Conservation (phyloP, 345 rosid species). For the Geranium rotundifolium region DNA sequence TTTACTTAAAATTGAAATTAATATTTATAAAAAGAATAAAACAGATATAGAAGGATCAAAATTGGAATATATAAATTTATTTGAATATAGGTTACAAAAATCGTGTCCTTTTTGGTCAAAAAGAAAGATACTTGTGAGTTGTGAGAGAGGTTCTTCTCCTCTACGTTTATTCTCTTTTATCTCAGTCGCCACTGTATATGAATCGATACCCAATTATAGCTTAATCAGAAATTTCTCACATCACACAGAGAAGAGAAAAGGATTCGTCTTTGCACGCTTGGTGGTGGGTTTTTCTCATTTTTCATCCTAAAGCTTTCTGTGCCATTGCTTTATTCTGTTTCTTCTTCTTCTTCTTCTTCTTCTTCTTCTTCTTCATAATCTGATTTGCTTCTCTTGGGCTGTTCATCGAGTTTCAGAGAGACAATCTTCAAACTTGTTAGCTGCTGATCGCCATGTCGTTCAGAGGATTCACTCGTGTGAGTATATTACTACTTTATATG, state of each 20-base stretch:
- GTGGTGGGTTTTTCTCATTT: no score
- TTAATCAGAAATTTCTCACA: background rate
- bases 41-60: no score
- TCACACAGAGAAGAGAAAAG: background rate
- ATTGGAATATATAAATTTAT: no score
- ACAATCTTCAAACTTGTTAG: background rate
- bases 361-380: constrained; percentile 6
- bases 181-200: no score
- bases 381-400: constrained; percentile 4
- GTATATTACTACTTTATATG: background rate
- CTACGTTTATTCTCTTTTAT: no score
- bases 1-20: no score
- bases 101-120: background rate
- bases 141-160: no score
- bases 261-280: background rate
- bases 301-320: no score
- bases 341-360: background rate
- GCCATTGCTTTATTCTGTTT: background rate
- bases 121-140: background rate
- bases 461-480: constrained; percentile 47
- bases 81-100: no score
- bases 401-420: background rate
- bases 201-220: no score
- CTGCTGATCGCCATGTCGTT: constrained; percentile 30
- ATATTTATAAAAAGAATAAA: no score